phyloP scores from a whole-genome alignment of 495 filamentous ascomycete genomes.

The Apodospora peruviana region DNA sequence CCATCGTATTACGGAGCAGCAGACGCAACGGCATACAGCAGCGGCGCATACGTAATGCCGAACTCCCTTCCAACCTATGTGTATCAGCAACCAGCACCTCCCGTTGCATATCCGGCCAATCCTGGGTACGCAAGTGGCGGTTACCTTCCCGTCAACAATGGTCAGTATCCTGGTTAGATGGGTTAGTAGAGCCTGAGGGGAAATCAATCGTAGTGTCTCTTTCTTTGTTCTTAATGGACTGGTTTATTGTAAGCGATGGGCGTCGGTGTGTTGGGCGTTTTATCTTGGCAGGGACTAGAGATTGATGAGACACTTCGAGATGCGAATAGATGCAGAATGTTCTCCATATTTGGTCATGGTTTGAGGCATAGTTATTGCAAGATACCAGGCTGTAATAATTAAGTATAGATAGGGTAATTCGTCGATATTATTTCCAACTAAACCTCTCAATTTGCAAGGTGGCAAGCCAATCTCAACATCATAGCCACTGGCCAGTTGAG shows the following conservation, averaged over 20 bases:
- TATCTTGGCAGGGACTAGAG: background rate
- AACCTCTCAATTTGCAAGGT: too few relatives aligned
- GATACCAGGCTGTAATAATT: too few relatives aligned
- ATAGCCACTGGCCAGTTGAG: too few relatives aligned
- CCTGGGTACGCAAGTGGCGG: background rate
- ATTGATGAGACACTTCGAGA: background rate
- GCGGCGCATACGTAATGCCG: background rate
- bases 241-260: background rate
- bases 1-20: background rate
- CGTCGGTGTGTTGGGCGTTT: background rate
- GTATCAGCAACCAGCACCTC: background rate
- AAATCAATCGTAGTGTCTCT: background rate
- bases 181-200: background rate
- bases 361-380: too few relatives aligned
- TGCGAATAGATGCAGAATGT: background rate
- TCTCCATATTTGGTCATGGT: slow-evolving; percentile 10
- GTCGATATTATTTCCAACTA: too few relatives aligned
- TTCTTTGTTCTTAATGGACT: background rate
- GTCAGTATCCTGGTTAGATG: background rate
- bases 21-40: background rate
- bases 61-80: background rate
- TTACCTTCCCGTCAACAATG: background rate
- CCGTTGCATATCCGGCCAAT: background rate
- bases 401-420: too few relatives aligned
- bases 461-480: too few relatives aligned